Conservation (phyloP, 257 asterid genomes). For the Buddleja alternifolia region DNA sequence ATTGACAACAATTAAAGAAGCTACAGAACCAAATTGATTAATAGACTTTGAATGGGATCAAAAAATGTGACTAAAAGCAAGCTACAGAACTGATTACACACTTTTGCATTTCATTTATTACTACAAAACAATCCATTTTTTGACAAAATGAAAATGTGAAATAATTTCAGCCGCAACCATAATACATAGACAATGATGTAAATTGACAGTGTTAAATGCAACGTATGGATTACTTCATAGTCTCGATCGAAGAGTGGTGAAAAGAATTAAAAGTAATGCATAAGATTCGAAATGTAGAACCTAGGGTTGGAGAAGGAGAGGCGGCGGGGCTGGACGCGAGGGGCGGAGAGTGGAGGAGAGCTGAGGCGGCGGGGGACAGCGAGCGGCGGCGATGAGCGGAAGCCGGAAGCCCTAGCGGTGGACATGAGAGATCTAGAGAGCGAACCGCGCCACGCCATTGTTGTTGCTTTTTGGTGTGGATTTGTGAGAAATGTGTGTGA, state of each 20-base stretch:
- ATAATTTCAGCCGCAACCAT: neutral
- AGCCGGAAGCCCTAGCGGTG: conserved; percentile 60
- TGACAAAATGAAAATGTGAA: too few relatives aligned
- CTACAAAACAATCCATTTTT: too few relatives aligned
- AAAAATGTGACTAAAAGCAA: too few relatives aligned
- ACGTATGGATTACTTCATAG: too few relatives aligned
- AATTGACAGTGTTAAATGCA: neutral
- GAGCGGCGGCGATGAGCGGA: conserved; percentile 61
- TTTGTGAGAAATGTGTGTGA: conserved; percentile 4
- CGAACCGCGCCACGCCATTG: conserved; percentile 92
- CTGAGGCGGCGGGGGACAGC: conserved; percentile 46
- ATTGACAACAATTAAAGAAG: too few relatives aligned
- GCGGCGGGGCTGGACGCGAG: conserved; percentile 56
- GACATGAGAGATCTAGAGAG: conserved; percentile 70
- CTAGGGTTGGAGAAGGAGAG: conserved; percentile 63
- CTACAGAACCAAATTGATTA: too few relatives aligned
- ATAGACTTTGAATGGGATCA: too few relatives aligned
- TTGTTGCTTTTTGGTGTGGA: conserved; percentile 11
- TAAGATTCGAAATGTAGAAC: conserved; percentile 29
- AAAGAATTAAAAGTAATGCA: neutral
- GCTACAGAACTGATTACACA: too few relatives aligned
- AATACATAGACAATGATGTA: neutral
- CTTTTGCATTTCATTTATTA: too few relatives aligned
- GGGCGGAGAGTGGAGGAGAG: conserved; percentile 42
- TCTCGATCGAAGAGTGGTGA: too few relatives aligned